phyloP scores from a whole-genome alignment of 352 stramenopile genomes.

The Phytophthora pistaciae region DNA sequence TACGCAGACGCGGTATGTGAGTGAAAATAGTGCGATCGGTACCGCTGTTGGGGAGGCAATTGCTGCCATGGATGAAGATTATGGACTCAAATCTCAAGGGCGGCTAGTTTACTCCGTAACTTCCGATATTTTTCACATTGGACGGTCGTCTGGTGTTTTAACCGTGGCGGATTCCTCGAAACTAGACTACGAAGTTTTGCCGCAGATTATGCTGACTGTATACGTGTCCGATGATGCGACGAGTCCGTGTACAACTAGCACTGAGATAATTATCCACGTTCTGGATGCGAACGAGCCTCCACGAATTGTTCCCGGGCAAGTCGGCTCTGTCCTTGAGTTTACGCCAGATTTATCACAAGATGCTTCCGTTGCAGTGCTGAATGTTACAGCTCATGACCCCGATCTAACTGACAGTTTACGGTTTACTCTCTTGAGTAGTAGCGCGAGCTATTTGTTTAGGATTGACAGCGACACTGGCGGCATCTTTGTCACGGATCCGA shows the following conservation, averaged over 20 bases:
- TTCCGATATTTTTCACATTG: slow-evolving; percentile 33
- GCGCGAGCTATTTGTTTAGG: slow-evolving; percentile 44
- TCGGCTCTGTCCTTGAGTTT: slow-evolving; percentile 51
- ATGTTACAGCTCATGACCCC: slow-evolving; percentile 26
- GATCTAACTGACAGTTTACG: slow-evolving; percentile 21
- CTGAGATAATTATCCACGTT: slow-evolving; percentile 19
- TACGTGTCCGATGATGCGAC: slow-evolving; percentile 34
- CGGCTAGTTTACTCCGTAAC: slow-evolving; percentile 23
- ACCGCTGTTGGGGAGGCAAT: slow-evolving; percentile 34
- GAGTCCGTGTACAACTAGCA: slow-evolving; percentile 24
- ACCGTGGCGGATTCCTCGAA: slow-evolving; percentile 15
- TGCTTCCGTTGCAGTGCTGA: slow-evolving; percentile 27
- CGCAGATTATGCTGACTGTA: slow-evolving; percentile 16
- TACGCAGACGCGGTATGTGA: slow-evolving; percentile 33
- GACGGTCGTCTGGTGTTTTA: slow-evolving; percentile 14
- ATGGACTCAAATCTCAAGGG: slow-evolving; percentile 7
- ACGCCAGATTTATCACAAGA: slow-evolving; percentile 34
- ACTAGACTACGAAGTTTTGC: slow-evolving; percentile 25
- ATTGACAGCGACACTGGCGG: slow-evolving; percentile 48
- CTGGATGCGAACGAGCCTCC: slow-evolving; percentile 65
- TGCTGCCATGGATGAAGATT: slow-evolving; percentile 31
- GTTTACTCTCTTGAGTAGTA: slow-evolving; percentile 26
- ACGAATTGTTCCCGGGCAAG: slow-evolving; percentile 27
- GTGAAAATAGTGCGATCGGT: slow-evolving; percentile 53
- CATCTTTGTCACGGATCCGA: slow-evolving; percentile 47